Conservation (phyloP, 805 yeast species). For the Ogataea minuta region DNA sequence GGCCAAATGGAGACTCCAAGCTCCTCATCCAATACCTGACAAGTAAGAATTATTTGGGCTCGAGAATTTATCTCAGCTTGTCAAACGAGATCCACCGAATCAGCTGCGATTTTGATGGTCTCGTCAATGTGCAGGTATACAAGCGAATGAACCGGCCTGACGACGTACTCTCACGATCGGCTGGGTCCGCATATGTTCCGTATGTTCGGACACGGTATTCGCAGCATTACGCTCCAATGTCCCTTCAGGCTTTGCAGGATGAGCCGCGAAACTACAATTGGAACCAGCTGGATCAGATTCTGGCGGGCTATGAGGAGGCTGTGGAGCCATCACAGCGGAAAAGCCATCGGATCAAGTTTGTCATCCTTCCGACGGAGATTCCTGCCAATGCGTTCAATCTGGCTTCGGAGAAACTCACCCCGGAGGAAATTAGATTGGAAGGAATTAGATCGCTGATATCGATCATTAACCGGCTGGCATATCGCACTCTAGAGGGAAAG, state of each 20-base stretch:
- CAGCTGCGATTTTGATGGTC: slow-evolving; percentile 66
- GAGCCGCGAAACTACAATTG: slow-evolving; percentile 66
- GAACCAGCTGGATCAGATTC: slow-evolving; percentile 85
- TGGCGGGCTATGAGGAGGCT: slow-evolving; percentile 89
- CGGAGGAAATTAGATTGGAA: slow-evolving; percentile 90
- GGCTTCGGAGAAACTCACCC: slow-evolving; percentile 58
- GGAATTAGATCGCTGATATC: slow-evolving; percentile 73
- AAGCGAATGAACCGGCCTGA: slow-evolving; percentile 34
- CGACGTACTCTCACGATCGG: slow-evolving; percentile 29
- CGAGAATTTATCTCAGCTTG: slow-evolving; percentile 70
- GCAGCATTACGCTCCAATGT: slow-evolving; percentile 55
- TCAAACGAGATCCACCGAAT: slow-evolving; percentile 86
- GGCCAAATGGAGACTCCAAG: slow-evolving; percentile 54
- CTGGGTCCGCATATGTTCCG: slow-evolving; percentile 40
- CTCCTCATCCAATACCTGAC: slow-evolving; percentile 56
- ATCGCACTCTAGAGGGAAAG: slow-evolving; percentile 42
- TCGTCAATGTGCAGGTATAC: slow-evolving; percentile 78
- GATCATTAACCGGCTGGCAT: slow-evolving; percentile 56
- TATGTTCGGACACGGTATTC: slow-evolving; percentile 79
- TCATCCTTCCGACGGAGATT: slow-evolving; percentile 74
- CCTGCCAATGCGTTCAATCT: slow-evolving; percentile 48
- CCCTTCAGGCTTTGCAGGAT: slow-evolving; percentile 52
- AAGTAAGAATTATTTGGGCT: slow-evolving; percentile 43
- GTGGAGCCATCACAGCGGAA: slow-evolving; percentile 52
- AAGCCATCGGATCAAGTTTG: slow-evolving; percentile 74